A percentile compares a stretch with the other conserved stretches of the same genome.
These are phyloP conservation scores for Silene latifolia DNA, from an alignment of 148 eudicot species.

Conservation along the genomic window DNA sequence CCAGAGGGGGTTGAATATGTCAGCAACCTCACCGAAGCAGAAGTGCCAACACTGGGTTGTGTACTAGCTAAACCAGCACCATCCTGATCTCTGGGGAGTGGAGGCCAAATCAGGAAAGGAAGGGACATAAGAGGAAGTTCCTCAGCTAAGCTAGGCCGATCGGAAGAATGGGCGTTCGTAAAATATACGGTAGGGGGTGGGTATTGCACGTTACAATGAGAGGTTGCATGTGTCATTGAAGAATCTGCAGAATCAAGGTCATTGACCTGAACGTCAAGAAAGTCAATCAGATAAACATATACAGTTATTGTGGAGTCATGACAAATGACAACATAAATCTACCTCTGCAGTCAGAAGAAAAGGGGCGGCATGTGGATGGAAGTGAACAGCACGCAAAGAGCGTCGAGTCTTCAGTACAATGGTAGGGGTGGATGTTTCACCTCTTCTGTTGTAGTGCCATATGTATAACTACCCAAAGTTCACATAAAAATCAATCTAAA, in stretches of 20 bases:
- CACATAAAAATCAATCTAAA: conserved; percentile 1
- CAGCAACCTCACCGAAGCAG: conserved; percentile 80
- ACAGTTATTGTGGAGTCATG: conserved; percentile 12
- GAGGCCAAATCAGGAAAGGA: conserved; percentile 67
- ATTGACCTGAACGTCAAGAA: conserved; percentile 61
- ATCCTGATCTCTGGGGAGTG: conserved; percentile 49
- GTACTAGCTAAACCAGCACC: conserved; percentile 35
- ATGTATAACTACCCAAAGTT: conserved; percentile 58
- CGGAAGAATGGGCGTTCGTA: conserved; percentile 57
- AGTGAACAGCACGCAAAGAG: conserved; percentile 97
- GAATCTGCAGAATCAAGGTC: conserved; percentile 94
- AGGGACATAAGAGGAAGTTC: conserved; percentile 58
- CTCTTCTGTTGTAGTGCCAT: conserved; percentile 93
- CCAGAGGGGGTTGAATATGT: conserved; percentile 95
- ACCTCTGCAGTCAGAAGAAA: conserved; percentile 97
- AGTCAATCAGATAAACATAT: conserved; percentile 1
- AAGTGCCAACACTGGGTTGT: conserved; percentile 53
- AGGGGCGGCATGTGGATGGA: conserved; percentile 95
- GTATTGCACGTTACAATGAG: conserved; percentile 78
- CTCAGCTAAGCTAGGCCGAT: conserved; percentile 48
- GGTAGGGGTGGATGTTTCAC: conserved; percentile 64
- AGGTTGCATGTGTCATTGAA: conserved; percentile 83
- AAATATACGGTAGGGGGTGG: conserved; percentile 93
- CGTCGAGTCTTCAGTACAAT: conserved; percentile 87
- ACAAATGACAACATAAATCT: conserved; percentile 6